phyloP scores from a whole-genome alignment of 129 eudicot species.

The Rutidosis leptorrhynchoides region DNA sequence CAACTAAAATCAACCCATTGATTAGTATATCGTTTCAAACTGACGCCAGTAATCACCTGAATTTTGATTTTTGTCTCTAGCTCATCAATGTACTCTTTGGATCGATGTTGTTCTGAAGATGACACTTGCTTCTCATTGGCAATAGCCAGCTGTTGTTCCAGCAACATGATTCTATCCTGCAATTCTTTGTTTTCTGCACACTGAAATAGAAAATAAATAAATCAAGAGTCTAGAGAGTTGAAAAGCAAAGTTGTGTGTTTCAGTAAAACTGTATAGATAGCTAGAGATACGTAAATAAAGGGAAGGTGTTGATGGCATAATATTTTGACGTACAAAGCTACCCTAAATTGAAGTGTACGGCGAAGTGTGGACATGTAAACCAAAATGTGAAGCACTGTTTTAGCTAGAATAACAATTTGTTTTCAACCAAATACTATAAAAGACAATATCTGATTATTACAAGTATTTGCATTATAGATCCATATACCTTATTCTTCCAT shows the following conservation, averaged over 20 bases:
- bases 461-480: slow-evolving; percentile 2
- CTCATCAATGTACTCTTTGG: slow-evolving; percentile 62
- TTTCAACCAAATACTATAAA: slow-evolving; percentile 11
- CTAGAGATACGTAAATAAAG: neutral
- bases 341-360: neutral
- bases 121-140: slow-evolving; percentile 37
- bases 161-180: slow-evolving; percentile 61
- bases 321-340: neutral
- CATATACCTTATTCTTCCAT: slow-evolving; percentile 79
- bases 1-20: neutral
- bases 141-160: slow-evolving; percentile 74
- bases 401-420: slow-evolving; percentile 5
- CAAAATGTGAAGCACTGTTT: neutral
- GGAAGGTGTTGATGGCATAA: slow-evolving; percentile 9
- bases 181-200: slow-evolving; percentile 72
- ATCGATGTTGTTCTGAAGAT: slow-evolving; percentile 39
- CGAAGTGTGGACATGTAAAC: slow-evolving; percentile 10
- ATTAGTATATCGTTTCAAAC: neutral
- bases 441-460: slow-evolving; percentile 1
- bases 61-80: slow-evolving; percentile 65
- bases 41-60: slow-evolving; percentile 50
- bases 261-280: slow-evolving; percentile 17
- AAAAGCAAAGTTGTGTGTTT: slow-evolving; percentile 5
- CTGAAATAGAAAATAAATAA: slow-evolving; percentile 37
- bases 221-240: neutral